Percentiles rank a stretch among this genome's conserved stretches.
These are phyloP conservation scores for Paecilomyces variotii DNA, from an alignment of 2,329 filamentous ascomycete species.

Conservation along the genomic window DNA sequence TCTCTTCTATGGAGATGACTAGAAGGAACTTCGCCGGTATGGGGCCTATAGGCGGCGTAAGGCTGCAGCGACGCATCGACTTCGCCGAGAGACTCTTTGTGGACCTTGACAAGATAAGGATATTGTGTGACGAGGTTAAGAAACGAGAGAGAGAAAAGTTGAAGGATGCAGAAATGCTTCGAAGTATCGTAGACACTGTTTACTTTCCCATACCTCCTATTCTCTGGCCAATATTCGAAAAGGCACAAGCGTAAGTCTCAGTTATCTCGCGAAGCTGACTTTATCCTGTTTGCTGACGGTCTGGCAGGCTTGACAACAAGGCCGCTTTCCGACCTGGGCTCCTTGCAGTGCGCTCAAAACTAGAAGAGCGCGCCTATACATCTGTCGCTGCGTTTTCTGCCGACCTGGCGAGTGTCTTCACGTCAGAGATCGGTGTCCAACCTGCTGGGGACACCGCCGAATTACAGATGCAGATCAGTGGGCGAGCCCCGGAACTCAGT, in stretches of 20 bases:
- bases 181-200: constrained; percentile 73
- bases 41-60: constrained; percentile 72
- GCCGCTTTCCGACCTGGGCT: constrained; percentile 49
- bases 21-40: constrained; percentile 92
- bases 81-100: constrained; percentile 60
- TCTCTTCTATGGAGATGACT: constrained; percentile 95
- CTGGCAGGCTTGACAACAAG: constrained; percentile 41
- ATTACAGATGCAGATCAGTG: constrained; percentile 44
- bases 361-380: constrained; percentile 51
- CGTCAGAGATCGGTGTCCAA: constrained; percentile 45
- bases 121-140: constrained; percentile 62
- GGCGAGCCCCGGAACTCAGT: constrained; percentile 36
- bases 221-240: constrained; percentile 69
- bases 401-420: constrained; percentile 50
- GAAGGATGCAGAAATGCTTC: constrained; percentile 66
- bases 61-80: constrained; percentile 73
- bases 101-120: constrained; percentile 69
- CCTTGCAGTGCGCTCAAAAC: constrained; percentile 43
- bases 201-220: constrained; percentile 83
- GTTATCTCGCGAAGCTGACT: not conserved
- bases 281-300: constrained; percentile 10
- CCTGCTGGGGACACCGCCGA: constrained; percentile 38
- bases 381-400: constrained; percentile 54
- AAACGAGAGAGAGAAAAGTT: constrained; percentile 71
- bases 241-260: constrained; percentile 66